Evolutionary conservation across 805 yeast species (phyloP), one percentile per base, ranked within the genome.

Genomic region (Ogataea glucozyma): DNA sequence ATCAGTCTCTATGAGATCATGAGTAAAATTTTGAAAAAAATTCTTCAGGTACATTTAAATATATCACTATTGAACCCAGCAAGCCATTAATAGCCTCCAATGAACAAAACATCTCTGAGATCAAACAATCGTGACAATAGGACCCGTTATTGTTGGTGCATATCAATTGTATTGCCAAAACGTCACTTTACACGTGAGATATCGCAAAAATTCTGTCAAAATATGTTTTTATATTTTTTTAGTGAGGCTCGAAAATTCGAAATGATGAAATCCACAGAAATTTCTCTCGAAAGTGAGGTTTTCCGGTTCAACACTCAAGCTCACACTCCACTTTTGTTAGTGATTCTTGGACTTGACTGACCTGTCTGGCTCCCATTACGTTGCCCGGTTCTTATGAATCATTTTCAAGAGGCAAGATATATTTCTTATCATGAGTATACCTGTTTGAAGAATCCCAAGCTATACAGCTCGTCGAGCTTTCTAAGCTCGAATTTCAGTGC

Each of bases 101-200:
- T 4, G 17, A 6, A 7, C 16, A 11, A 9, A 30, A 9, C 9
- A 8, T 4, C 16, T 19, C 16, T 19, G 31, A 27, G 31, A n/a
- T 16, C 17, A 17, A 27, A 27, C 19, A 27, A 10, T 4, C 9
- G 18, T n/a, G 31, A n/a, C 31, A 27, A 27, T 11, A n/a, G 16
- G 24, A 27, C 31, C 16, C 17, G 19, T 27, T 17, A 27, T 5
- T 27, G 11, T 13, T 27, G n/a, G n/a, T n/a, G n/a, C n/a, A n/a
- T n/a, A n/a, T n/a, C n/a, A n/a, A n/a, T n/a, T n/a, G n/a, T n/a
- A n/a, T n/a, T n/a, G n/a, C 10, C 24, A 22, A 22, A 22, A 7
- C 24, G 24, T 22, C 24, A 22, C 10, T 22, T 30, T 16, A n/a
- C 32, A 30, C 32, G 32, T 30, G 32, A 30, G 21, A 30, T 30